These are phyloP conservation scores for Lichtheimia hyalospora DNA, from an alignment of 371 early-diverging fungal genomes.

Conservation along the genomic window DNA sequence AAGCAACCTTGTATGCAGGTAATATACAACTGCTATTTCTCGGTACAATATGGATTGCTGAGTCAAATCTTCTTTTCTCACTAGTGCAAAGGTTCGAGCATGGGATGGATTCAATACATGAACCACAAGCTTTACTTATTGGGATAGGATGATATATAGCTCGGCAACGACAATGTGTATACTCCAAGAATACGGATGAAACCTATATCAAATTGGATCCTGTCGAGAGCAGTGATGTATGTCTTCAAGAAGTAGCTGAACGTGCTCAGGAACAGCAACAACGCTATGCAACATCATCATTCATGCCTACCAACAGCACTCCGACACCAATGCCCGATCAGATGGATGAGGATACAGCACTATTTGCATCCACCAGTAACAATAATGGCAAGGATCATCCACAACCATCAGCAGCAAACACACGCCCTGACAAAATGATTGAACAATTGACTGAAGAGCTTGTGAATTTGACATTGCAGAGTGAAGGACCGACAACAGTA, in stretches of 20 bases:
- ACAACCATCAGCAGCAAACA: constrained; percentile 11
- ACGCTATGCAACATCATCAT: not conserved
- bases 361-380: constrained; percentile 24
- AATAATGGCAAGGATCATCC: constrained; percentile 4
- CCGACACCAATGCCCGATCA: not conserved
- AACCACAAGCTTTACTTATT: not conserved
- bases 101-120: not conserved
- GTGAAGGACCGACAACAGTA: constrained; percentile 8
- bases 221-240: constrained; percentile 20
- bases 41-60: not conserved
- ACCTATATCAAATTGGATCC: constrained; percentile 48
- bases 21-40: constrained; percentile 7
- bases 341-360: constrained; percentile 22
- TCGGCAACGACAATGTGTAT: constrained; percentile 45
- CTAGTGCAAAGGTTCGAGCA: constrained; percentile 49
- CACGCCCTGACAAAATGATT: constrained; percentile 41
- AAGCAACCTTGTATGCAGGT: constrained; percentile 59
- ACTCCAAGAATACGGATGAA: constrained; percentile 47
- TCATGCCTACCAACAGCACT: not conserved
- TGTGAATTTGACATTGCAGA: constrained; percentile 34
- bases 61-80: constrained; percentile 1
- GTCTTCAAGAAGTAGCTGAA: constrained; percentile 30
- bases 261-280: constrained; percentile 17
- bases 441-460: constrained; percentile 42
- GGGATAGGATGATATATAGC: constrained; percentile 22